Evolutionary conservation across 768 basidiomycete genomes (phyloP).

Genomic region (Austroboletus festivus): DNA sequence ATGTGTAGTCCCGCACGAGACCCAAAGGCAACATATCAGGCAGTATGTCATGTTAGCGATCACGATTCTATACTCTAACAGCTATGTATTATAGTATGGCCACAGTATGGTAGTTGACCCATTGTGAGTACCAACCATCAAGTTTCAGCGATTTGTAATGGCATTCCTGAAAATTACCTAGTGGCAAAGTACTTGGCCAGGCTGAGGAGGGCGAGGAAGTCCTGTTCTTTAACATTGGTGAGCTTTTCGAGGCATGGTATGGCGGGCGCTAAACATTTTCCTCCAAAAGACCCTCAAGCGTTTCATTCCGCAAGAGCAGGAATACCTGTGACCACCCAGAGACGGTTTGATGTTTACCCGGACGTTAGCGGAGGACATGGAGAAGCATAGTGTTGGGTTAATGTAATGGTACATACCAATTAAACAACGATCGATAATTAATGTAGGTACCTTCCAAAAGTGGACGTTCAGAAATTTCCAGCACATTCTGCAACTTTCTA

Average conservation of each 20-base stretch:
- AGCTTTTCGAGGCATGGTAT: constrained; percentile 25
- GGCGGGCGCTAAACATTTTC: not conserved
- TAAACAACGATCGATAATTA: not conserved
- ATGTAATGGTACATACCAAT: no score
- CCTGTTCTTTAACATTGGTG: constrained; percentile 78
- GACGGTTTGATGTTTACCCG: constrained; percentile 89
- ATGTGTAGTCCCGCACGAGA: constrained; percentile 97
- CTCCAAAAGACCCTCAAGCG: constrained; percentile 54
- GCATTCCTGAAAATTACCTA: constrained; percentile 36
- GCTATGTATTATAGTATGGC: constrained; percentile 60
- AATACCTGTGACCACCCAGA: constrained; percentile 89
- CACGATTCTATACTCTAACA: not conserved
- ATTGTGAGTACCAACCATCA: constrained; percentile 52
- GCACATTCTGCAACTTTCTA: constrained; percentile 33
- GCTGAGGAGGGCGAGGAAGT: constrained; percentile 79
- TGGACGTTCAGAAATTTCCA: constrained; percentile 24
- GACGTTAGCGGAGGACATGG: constrained; percentile 49
- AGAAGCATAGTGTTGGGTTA: no score
- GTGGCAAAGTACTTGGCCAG: constrained; percentile 72
- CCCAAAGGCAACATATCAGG: constrained; percentile 78
- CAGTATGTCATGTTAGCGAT: constrained; percentile 46
- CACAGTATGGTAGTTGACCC: constrained; percentile 92
- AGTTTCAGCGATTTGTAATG: not conserved
- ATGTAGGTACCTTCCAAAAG: constrained; percentile 15
- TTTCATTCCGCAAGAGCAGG: constrained; percentile 68